A percentile compares a stretch with the other conserved stretches of the same genome.
phyloP scores from a whole-genome alignment of 75 land plant genomes.

The Isoetes taiwanensis region DNA sequence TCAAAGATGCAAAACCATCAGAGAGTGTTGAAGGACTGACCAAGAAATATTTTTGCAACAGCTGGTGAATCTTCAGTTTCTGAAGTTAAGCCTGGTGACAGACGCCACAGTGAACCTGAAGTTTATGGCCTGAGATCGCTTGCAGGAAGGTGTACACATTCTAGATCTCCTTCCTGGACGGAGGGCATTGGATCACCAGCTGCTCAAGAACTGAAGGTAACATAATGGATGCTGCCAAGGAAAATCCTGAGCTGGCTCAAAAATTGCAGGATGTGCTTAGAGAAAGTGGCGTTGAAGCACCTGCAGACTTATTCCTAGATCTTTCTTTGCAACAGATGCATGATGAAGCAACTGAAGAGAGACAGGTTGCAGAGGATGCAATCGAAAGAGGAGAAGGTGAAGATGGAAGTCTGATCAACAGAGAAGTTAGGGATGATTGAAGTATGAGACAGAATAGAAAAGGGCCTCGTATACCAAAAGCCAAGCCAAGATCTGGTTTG shows the following conservation, averaged over 20 bases:
- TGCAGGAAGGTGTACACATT: conserved; percentile 30
- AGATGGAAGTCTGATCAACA: too few relatives aligned
- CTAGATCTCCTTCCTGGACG: conserved; percentile 83
- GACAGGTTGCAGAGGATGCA: conserved; percentile 19
- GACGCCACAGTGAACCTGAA: not conserved
- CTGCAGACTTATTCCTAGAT: conserved; percentile 55
- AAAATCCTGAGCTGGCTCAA: conserved; percentile 72
- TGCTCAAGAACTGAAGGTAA: conserved; percentile 49
- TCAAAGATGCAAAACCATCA: too few relatives aligned
- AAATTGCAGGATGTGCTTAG: conserved; percentile 74
- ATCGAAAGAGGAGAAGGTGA: conserved; percentile 31
- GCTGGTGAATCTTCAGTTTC: not conserved
- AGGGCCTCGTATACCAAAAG: too few relatives aligned
- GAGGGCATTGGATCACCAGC: conserved; percentile 70
- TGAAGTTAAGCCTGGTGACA: not conserved
- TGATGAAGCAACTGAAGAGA: conserved; percentile 20
- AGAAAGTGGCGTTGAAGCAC: conserved; percentile 80
- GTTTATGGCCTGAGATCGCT: not conserved
- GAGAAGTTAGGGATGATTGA: too few relatives aligned
- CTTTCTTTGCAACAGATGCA: conserved; percentile 36
- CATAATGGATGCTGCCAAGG: conserved; percentile 92
- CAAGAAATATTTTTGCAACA: too few relatives aligned
- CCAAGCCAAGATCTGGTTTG: too few relatives aligned
- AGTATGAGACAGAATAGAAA: too few relatives aligned
- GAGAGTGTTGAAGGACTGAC: too few relatives aligned